phyloP scores from a whole-genome alignment of 192 early-diverging fungal species.

The Podochytrium sp. region DNA sequence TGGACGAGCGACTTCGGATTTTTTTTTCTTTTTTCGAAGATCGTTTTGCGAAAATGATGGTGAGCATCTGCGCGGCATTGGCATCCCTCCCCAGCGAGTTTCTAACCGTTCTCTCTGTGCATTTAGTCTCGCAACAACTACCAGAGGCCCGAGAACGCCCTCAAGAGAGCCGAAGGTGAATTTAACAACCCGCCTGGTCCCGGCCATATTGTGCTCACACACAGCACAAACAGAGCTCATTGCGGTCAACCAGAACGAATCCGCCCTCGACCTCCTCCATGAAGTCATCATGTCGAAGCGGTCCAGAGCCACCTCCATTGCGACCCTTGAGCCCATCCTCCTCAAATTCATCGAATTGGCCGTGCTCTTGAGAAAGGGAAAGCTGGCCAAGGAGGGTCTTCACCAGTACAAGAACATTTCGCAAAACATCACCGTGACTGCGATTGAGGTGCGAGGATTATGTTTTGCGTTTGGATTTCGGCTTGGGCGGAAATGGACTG shows the following conservation, averaged over 20 bases:
- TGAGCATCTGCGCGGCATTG: no score
- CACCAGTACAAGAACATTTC: constrained; percentile 98
- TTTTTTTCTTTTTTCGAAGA: no score
- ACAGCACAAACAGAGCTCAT: constrained; percentile 63
- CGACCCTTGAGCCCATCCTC: constrained; percentile 89
- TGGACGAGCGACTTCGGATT: no score
- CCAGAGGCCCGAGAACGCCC: constrained; percentile 81
- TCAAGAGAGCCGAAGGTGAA: constrained; percentile 84
- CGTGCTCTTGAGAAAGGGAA: constrained; percentile 85
- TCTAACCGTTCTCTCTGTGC: neutral
- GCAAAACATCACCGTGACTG: constrained; percentile 89
- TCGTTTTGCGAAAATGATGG: no score
- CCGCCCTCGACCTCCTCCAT: constrained; percentile 86
- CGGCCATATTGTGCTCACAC: neutral
- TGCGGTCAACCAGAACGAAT: constrained; percentile 80
- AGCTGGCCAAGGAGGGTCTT: constrained; percentile 92
- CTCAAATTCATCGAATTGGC: constrained; percentile 90
- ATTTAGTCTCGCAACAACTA: constrained; percentile 31
- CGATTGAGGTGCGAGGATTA: constrained; percentile 70
- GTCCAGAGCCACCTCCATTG: constrained; percentile 78
- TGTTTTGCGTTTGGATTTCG: constrained; percentile 4
- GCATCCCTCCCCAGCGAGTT: no score
- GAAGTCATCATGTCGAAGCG: constrained; percentile 92
- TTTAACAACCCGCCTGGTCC: neutral
- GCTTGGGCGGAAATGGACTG: neutral